Evolutionary conservation across 2,329 filamentous ascomycete species (phyloP), one percentile per base, ranked within the genome.

Genomic region (Colletotrichum tofieldiae): DNA sequence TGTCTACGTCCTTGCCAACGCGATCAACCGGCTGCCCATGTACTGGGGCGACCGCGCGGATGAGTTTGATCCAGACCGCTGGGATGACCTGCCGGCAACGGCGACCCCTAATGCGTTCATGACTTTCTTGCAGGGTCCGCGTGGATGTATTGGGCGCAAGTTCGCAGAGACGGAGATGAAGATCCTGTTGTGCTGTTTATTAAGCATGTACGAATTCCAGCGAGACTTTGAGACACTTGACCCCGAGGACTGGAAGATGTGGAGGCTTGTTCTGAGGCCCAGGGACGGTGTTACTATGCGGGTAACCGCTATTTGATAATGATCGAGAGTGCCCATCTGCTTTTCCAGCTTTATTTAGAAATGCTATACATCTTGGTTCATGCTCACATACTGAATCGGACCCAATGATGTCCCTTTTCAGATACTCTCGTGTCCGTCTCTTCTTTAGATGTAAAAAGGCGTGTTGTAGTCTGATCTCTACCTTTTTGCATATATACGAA

Each of bases 161-260:
- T 79, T 81, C 61, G 78, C 78, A 23, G 76, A 78, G 73, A 78
- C 75, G 1, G 78, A 80, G 76, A 79, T 79, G 77, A 82, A 82
- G 77, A 72, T 82, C 18, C 59, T 81, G 56, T 73, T 81, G 5
- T 80, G 79, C 75, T 76, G 74, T 59, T 60, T 81, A 59, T 74
- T 82, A 43, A 80, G 77, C 74, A 77, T 77, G 77, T 81, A 75
- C 72, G 77, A 81, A 69, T 80, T 82, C 71, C 65, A 75, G 73
- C 79, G 79, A 20, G 82, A 86, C 69, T 71, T 75, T 41, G 75
- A 73, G 37, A 78, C 81, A 8, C 77, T 78, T 5, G 81, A 86
- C 74, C 84, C 84, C 11, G 84, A 86, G 77, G 78, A 80, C 18
- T 81, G 83, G 79, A 86, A 86, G 79, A 86, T 86, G 84, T 86